Base-by-base conservation (phyloP, 352 stramenopile genomes). In the Pythium scleroteichum region DNA sequence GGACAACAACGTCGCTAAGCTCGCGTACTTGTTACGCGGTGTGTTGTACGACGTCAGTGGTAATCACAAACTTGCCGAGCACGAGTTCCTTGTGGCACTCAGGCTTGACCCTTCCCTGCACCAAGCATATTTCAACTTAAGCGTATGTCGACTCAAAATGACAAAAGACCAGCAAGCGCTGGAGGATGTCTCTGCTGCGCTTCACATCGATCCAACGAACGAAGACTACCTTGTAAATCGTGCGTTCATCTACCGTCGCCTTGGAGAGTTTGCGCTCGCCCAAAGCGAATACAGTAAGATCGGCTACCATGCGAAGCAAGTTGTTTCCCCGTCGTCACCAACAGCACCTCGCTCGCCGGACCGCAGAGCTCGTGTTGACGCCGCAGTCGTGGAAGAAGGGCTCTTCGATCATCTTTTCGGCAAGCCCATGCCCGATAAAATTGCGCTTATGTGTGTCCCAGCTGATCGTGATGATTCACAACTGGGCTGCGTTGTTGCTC, bases 391-490 rank as follows among this genome's bases (percentile, higher is more conserved):
- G 50, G 66, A 90, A 44, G 73, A 89, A 49, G 82, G 80, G 3
- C 39, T 92, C 8, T 90, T 85, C 32, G 73, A 76, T 5, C 78
- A 88, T 46, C 62, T 92, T 22, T 92, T 90, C 50, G 76, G 82
- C 14, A 84, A 88, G 24, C 82, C 82, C 12, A 78, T 78, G 4
- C 60, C 76, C 16, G 79, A 90, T 51, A 87, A 83, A 49, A 57
- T 90, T 4, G 82, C 82, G 24, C 73, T 90, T 22, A 71, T 85
- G 47, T 78, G 75, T 27, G 55, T 69, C 14, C 66, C 79, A 2
- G 52, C 54, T 2, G 71, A 88, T 0, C 76, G 79, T 12, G 73
- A 68, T 8, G 20, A 58, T 0, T 67, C 73, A 3, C 84, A 84
- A 74, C 38, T 88, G 2, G 68, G 64, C 35, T 62, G 59, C 3